These are phyloP conservation scores for Fagopyrum tataricum DNA, from an alignment of 148 eudicot species.

Conservation along the genomic window DNA sequence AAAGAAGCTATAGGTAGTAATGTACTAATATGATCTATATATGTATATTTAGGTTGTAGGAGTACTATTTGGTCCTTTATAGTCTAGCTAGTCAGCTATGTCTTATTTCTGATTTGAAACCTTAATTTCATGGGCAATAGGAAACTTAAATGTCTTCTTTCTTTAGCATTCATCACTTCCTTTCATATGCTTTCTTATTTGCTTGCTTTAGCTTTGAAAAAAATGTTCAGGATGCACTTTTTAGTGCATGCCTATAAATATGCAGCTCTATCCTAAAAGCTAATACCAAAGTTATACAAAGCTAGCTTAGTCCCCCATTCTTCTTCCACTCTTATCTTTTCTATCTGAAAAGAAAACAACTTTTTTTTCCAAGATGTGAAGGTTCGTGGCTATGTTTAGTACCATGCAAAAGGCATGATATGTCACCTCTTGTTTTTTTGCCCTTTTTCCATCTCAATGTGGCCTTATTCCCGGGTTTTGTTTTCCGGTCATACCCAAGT, in stretches of 20 bases:
- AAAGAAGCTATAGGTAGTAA: background rate
- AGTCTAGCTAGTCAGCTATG: background rate
- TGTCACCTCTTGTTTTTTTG: conserved; percentile 9
- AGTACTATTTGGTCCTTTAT: background rate
- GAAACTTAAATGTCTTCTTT: background rate
- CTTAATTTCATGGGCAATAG: conserved; percentile 1
- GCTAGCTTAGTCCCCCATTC: background rate
- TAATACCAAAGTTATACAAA: conserved; percentile 5
- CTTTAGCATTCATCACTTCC: background rate
- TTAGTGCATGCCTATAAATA: conserved; percentile 13
- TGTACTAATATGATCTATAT: background rate
- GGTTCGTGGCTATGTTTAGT: conserved; percentile 5
- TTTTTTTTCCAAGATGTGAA: conserved; percentile 13
- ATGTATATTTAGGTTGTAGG: background rate
- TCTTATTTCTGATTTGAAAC: background rate
- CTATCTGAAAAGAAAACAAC: conserved; percentile 7
- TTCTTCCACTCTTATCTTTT: background rate
- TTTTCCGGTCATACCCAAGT: background rate
- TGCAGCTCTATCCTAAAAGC: conserved; percentile 14
- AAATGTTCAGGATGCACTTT: conserved; percentile 9
- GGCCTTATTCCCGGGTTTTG: conserved; percentile 3
- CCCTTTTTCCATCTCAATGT: background rate
- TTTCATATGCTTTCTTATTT: background rate
- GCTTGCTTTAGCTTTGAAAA: conserved; percentile 4
- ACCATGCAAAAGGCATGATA: conserved; percentile 14